Percentiles rank a stretch among this genome's conserved stretches.
phyloP scores from a whole-genome alignment of 805 yeast species.

The Candida oleophila region DNA sequence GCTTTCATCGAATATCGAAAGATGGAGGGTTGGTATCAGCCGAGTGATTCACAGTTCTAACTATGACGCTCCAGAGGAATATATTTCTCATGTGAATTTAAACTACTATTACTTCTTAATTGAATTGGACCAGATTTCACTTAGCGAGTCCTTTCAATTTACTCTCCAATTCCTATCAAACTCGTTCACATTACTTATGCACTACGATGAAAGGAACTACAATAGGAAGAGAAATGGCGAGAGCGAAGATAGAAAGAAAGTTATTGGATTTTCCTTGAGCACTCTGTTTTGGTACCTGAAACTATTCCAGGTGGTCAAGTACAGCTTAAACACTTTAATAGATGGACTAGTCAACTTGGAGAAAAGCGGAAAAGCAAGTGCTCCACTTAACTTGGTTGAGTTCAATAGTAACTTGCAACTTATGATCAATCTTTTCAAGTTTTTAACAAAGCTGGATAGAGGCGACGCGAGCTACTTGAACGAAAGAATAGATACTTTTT shows the following conservation, averaged over 20 bases:
- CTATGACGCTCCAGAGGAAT: conserved; percentile 29
- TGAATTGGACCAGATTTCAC: conserved; percentile 40
- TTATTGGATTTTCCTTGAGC: conserved; percentile 17
- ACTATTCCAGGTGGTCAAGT: conserved; percentile 36
- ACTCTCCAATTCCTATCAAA: conserved; percentile 41
- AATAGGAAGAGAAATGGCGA: neutral
- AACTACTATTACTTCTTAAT: conserved; percentile 39
- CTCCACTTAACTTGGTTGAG: conserved; percentile 26
- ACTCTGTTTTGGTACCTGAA: conserved; percentile 33
- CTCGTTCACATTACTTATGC: conserved; percentile 34
- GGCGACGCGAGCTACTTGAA: conserved; percentile 14
- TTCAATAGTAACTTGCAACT: conserved; percentile 33
- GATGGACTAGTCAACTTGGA: conserved; percentile 13
- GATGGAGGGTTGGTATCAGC: conserved; percentile 34
- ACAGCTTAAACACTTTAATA: conserved; percentile 22
- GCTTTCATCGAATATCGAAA: conserved; percentile 32
- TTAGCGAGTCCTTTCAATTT: conserved; percentile 39
- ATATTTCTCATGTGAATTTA: conserved; percentile 32
- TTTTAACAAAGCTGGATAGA: conserved; percentile 11
- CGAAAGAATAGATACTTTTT: neutral
- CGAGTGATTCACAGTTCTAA: conserved; percentile 25
- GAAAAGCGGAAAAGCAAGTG: conserved; percentile 12
- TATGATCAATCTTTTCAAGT: conserved; percentile 31
- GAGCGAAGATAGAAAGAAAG: neutral
- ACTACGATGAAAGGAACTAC: conserved; percentile 11